These are phyloP conservation scores for Mycena olivaceomarginata DNA, from an alignment of 768 basidiomycete genomes.

Conservation along the genomic window DNA sequence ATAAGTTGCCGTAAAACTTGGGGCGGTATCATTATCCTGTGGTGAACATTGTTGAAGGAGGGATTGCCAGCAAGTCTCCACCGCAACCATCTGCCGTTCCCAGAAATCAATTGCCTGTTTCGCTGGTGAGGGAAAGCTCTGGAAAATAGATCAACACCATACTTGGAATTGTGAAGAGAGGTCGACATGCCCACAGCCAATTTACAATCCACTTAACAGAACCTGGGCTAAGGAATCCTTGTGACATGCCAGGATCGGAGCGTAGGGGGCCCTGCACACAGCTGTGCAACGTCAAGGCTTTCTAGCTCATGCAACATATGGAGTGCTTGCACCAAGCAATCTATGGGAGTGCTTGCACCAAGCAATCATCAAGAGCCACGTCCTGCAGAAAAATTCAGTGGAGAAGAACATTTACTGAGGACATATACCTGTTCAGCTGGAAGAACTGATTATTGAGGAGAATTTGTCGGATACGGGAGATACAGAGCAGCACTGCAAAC, in stretches of 20 bases:
- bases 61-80: not conserved
- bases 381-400: not conserved
- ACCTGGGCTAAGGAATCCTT: not conserved
- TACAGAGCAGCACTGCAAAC: not conserved
- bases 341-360: not conserved
- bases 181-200: not conserved
- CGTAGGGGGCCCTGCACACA: not conserved
- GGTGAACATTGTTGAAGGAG: not conserved
- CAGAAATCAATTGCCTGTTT: not conserved
- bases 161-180: no score
- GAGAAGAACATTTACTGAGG: no score
- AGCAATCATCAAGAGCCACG: slow-evolving; percentile 2
- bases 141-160: not conserved
- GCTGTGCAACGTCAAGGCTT: slow-evolving; percentile 3
- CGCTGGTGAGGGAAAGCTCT: slow-evolving; percentile 6
- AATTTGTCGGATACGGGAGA: not conserved
- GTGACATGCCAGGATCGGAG: not conserved
- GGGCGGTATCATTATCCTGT: not conserved
- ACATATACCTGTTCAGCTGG: not conserved
- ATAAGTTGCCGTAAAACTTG: not conserved
- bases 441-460: not conserved
- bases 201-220: not conserved
- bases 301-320: not conserved
- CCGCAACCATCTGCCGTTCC: slow-evolving; percentile 1
- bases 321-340: not conserved